Evolutionary conservation across 2,329 filamentous ascomycete genomes (phyloP).

Genomic region (Stagonosporopsis vannaccii): DNA sequence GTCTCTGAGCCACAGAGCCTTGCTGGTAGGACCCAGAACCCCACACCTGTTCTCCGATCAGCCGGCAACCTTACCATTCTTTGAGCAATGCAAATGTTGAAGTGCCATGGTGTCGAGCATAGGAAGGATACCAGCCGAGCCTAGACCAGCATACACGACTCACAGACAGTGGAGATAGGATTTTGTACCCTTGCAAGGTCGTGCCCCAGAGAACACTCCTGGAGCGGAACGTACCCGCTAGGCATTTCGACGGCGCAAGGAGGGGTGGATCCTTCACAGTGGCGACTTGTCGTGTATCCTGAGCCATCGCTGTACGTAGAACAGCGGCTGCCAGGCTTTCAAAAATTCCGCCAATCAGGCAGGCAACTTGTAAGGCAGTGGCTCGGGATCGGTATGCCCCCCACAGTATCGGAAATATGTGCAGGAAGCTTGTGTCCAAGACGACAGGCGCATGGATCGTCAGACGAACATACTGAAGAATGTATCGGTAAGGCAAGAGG

Average conservation of each 20-base stretch:
- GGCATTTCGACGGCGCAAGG: conserved; percentile 1
- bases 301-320: background rate
- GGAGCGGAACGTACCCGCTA: conserved; percentile 8
- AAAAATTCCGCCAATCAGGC: background rate
- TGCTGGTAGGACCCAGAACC: background rate
- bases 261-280: conserved; percentile 5
- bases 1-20: background rate
- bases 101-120: background rate
- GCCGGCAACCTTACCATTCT: background rate
- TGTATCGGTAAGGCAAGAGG: background rate
- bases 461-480: background rate
- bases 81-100: background rate
- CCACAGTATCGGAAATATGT: background rate
- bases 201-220: background rate
- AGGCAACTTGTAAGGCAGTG: background rate
- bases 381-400: background rate
- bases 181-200: conserved; percentile 7
- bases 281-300: conserved; percentile 4
- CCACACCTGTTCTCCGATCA: background rate
- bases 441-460: background rate
- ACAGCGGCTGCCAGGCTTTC: background rate
- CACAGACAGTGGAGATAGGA: conserved; percentile 14
- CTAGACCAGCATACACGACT: conserved; percentile 1
- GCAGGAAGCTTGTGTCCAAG: background rate
- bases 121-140: background rate